These are phyloP conservation scores for Passiflora organensis DNA, from an alignment of 345 rosid genomes.

Conservation along the genomic window DNA sequence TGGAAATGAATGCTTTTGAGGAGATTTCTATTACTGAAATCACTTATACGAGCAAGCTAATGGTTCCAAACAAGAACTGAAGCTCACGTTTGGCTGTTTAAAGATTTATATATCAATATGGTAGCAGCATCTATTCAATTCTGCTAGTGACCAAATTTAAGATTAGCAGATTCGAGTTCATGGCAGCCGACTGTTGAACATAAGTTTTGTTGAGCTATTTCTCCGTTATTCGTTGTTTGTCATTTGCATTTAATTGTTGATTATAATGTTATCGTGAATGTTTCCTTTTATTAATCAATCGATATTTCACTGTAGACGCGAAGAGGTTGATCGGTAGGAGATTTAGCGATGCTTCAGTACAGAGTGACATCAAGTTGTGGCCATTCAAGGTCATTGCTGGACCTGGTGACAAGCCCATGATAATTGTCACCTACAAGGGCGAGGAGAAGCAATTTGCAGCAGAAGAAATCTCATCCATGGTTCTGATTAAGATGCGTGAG, in stretches of 20 bases:
- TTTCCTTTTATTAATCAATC: not conserved
- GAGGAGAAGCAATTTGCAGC: constrained; percentile 28
- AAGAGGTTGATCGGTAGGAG: constrained; percentile 31
- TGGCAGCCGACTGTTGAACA: too few species aligned
- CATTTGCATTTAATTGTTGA: not conserved
- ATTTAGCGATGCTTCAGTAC: constrained; percentile 18
- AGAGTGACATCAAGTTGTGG: constrained; percentile 26
- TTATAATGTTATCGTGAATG: not conserved
- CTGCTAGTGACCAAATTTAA: too few species aligned
- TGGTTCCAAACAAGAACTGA: too few species aligned
- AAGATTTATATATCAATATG: too few species aligned
- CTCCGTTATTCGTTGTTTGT: not conserved
- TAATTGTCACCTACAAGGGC: constrained; percentile 21
- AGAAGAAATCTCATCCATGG: constrained; percentile 32
- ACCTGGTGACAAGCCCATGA: constrained; percentile 30
- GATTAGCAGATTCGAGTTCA: too few species aligned
- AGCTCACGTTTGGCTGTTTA: too few species aligned
- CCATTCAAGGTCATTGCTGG: constrained; percentile 26
- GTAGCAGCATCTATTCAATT: too few species aligned
- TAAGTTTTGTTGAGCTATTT: too few species aligned
- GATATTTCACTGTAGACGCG: constrained; percentile 11
- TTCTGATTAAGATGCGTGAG: constrained; percentile 30
- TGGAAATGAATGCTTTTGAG: too few species aligned
- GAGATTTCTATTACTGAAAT: too few species aligned
- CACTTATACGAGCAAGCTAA: too few species aligned